Conservation (phyloP, 345 rosid genomes). For the Citrus reticulata region DNA sequence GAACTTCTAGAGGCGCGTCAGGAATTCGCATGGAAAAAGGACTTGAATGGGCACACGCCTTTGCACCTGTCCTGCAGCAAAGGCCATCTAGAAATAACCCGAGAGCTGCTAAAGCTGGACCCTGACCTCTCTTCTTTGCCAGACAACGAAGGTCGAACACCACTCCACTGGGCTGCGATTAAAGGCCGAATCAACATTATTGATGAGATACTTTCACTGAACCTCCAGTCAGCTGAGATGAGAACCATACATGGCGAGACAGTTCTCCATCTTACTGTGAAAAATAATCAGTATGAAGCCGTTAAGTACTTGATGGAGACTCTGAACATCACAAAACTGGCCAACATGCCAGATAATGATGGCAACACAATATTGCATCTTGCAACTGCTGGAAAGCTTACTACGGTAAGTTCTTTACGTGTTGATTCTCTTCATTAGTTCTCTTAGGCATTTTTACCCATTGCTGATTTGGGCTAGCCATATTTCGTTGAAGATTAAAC, state of each 20-base stretch:
- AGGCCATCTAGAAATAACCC: conserved; percentile 44
- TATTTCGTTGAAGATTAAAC: not conserved
- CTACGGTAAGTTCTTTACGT: conserved; percentile 21
- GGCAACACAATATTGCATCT: conserved; percentile 55
- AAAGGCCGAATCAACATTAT: conserved; percentile 46
- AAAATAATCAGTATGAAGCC: conserved; percentile 41
- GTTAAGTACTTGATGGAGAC: conserved; percentile 36
- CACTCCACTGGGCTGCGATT: conserved; percentile 47
- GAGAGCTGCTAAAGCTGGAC: conserved; percentile 37
- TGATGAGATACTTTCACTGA: conserved; percentile 35
- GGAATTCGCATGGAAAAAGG: conserved; percentile 36
- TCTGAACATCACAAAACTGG: conserved; percentile 24
- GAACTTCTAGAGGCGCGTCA: conserved; percentile 27
- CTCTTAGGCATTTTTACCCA: no score
- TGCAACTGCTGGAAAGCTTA: conserved; percentile 44
- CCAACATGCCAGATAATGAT: conserved; percentile 31
- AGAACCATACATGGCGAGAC: conserved; percentile 41
- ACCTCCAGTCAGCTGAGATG: conserved; percentile 28
- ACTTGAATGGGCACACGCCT: conserved; percentile 31
- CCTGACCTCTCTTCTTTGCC: conserved; percentile 26
- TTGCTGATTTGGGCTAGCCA: not conserved
- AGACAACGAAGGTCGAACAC: conserved; percentile 44
- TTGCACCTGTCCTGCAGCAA: conserved; percentile 45
- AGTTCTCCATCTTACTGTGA: conserved; percentile 46
- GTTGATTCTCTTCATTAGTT: not conserved